Base-by-base conservation (phyloP, 495 filamentous ascomycete genomes). In the Jackrogersella multiformis region DNA sequence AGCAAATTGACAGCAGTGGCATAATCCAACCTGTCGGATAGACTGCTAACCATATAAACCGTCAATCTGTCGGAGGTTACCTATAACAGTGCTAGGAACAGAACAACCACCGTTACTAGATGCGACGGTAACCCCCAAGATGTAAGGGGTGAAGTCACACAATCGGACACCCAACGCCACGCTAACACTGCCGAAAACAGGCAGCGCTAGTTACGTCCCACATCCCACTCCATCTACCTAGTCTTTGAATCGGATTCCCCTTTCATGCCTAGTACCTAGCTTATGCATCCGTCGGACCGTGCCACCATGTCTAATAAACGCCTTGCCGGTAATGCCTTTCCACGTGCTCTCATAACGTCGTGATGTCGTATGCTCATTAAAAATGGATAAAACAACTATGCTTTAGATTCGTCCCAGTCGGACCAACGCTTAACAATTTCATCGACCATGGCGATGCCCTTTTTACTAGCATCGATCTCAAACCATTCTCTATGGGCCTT, bases 401-500 rank as follows among this genome's bases (percentile, higher is more conserved):
- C 16, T 15, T 34, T 58, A 21, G 63, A 38, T 51, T 84, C 81
- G 23, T 84, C 91, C 92, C 93, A 98, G 5, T 84, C 83, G 44
- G 93, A 88, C 95, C 96, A 98, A 62, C 93, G 80, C 71, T 88
- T 86, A 21, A 98, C 87, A 49, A 92, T 86, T 56, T 91, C 92
- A 82, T 99, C 94, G 4, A 98, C 90, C 21, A 77, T 84, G 57
- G 80, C 85, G 9, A 98, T 79, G 0, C 89, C 90, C 9, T 89
- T 81, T 69, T 88, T 85, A 15, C 78, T 86, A 1, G 92, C 93
- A 52, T 91, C 87, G 5, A 98, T 87, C 76, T 95, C 93, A 76
- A 99, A 98, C 95, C 95, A 99, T 76, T 99, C 95, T 35, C 88
- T 81, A 77, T 99, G 96, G 68, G 91, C 89, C 76, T 88, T 92